Conservation (phyloP, 73 alveolate genomes). For the Tetrahymena borealis region DNA sequence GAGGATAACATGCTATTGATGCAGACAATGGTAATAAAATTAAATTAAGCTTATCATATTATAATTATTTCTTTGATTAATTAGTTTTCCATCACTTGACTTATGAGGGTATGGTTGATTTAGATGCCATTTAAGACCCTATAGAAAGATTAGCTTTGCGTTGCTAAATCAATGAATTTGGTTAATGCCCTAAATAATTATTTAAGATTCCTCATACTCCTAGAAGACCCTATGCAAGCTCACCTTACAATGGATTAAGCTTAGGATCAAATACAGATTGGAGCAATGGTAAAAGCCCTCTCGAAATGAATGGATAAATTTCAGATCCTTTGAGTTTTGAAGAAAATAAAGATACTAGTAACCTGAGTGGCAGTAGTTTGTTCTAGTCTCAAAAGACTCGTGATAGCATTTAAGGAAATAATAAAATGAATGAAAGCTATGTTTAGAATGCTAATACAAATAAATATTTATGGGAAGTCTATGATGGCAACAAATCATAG, state of each 20-base stretch:
- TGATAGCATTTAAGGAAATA: background rate
- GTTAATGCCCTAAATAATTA: constrained; percentile 92
- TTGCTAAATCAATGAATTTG: constrained; percentile 94
- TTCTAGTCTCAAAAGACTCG: background rate
- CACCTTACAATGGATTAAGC: constrained; percentile 9
- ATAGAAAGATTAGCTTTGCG: constrained; percentile 74
- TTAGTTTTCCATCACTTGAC: constrained; percentile 93
- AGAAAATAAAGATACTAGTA: background rate
- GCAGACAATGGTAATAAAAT: constrained; percentile 57
- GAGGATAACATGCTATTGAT: constrained; percentile 72
- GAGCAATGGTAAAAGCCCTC: constrained; percentile 12
- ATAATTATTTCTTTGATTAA: background rate
- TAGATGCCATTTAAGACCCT: constrained; percentile 73
- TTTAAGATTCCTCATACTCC: constrained; percentile 93
- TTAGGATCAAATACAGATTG: background rate
- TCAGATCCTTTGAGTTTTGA: background rate
- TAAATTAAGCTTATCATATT: background rate
- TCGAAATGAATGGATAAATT: background rate
- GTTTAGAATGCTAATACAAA: background rate
- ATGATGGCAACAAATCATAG: background rate
- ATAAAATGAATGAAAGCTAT: background rate
- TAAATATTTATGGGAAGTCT: background rate
- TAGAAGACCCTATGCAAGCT: constrained; percentile 53
- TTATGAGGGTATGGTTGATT: constrained; percentile 78
- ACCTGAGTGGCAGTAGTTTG: background rate